phyloP scores from a whole-genome alignment of 345 rosid species.

The Hibiscus trionum region DNA sequence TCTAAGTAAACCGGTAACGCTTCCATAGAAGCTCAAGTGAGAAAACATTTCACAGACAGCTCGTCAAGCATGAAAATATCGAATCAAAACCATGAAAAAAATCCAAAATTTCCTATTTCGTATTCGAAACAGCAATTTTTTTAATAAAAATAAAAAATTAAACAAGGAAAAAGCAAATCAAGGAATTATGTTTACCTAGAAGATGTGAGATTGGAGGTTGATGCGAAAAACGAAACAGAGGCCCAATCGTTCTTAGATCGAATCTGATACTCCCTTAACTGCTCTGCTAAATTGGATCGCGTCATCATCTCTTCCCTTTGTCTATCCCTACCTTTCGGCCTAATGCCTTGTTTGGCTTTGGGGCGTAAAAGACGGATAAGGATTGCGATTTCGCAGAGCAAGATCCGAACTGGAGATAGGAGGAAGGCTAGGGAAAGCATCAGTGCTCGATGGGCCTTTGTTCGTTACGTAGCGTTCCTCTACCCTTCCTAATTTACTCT shows the following conservation, averaged over 20 bases:
- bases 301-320: slow-evolving; percentile 45
- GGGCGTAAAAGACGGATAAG: slow-evolving; percentile 9
- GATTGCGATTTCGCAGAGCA: slow-evolving; percentile 13
- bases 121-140: background rate
- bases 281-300: slow-evolving; percentile 77
- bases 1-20: background rate
- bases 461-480: background rate
- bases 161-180: background rate
- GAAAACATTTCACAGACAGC: background rate
- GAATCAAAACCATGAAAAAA: background rate
- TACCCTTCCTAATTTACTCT: too few relatives aligned
- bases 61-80: background rate
- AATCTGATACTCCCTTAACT: slow-evolving; percentile 87
- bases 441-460: slow-evolving; percentile 22
- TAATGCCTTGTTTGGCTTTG: background rate
- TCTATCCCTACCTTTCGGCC: background rate
- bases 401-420: slow-evolving; percentile 13
- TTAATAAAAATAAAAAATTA: background rate
- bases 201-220: slow-evolving; percentile 61
- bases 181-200: slow-evolving; percentile 47
- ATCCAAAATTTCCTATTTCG: background rate
- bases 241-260: slow-evolving; percentile 97
- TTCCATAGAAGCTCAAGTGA: background rate
- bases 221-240: slow-evolving; percentile 82
- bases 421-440: slow-evolving; percentile 12